Conservation (phyloP, 2,329 filamentous ascomycete genomes). For the Raffaelea arxii region DNA sequence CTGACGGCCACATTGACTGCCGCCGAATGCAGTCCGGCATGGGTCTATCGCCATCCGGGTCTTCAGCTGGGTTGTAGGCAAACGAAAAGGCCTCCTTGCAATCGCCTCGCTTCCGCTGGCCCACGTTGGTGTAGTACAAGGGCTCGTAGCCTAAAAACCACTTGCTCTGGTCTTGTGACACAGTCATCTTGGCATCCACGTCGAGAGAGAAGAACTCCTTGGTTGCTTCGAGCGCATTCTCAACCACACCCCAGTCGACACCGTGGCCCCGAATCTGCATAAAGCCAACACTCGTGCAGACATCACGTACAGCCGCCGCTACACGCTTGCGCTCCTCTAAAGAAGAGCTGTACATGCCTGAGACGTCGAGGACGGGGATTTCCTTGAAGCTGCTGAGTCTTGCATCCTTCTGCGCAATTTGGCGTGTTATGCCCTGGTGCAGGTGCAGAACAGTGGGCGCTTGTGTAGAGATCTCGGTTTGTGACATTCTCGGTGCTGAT, state of each 20-base stretch:
- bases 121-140: slow-evolving; percentile 2
- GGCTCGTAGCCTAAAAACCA: slow-evolving; percentile 5
- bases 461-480: too few relatives aligned
- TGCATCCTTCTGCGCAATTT: too few relatives aligned
- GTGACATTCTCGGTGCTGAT: too few relatives aligned
- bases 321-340: not conserved
- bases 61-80: not conserved
- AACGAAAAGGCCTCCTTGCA: not conserved
- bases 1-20: not conserved
- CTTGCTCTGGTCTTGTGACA: not conserved
- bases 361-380: slow-evolving; percentile 1
- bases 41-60: not conserved
- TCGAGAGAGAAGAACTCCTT: slow-evolving; percentile 1
- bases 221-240: not conserved
- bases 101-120: not conserved
- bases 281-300: slow-evolving; percentile 1
- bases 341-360: not conserved
- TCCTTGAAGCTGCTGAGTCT: too few relatives aligned
- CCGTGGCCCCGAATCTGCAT: slow-evolving; percentile 1
- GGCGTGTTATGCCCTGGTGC: too few relatives aligned
- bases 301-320: not conserved
- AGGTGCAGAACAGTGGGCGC: too few relatives aligned
- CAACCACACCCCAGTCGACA: not conserved
- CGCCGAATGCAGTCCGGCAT: not conserved
- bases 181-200: not conserved